Evolutionary conservation across 257 asterid species (phyloP).

Genomic region (Euphrasia confusa): DNA sequence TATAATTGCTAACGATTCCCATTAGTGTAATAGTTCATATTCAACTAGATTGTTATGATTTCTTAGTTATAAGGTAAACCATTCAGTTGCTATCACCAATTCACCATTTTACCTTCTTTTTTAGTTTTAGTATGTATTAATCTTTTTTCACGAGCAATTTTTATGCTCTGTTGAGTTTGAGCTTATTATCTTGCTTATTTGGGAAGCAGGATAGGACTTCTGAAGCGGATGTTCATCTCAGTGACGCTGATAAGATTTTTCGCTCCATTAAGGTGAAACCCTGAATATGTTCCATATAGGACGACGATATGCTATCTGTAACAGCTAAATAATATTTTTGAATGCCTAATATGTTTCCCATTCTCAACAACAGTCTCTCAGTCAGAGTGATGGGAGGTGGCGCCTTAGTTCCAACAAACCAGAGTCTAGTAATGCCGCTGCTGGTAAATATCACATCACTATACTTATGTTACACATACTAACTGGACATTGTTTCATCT

Average conservation of each 20-base stretch:
- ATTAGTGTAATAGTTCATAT: neutral
- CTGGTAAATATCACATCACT: conserved; percentile 46
- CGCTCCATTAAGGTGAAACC: conserved; percentile 70
- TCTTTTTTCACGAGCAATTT: neutral
- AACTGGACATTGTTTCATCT: conserved; percentile 8
- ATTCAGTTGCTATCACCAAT: neutral
- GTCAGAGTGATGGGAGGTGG: conserved; percentile 99
- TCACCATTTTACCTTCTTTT: neutral
- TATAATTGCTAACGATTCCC: neutral
- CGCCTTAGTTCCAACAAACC: conserved; percentile 78
- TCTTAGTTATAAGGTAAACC: conserved; percentile 9
- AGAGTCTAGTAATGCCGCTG: conserved; percentile 81
- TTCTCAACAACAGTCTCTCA: conserved; percentile 61
- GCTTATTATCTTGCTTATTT: conserved; percentile 18
- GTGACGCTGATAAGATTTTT: conserved; percentile 60
- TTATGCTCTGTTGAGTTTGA: conserved; percentile 10
- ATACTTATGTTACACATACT: conserved; percentile 13
- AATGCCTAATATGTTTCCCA: conserved; percentile 24
- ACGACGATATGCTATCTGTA: conserved; percentile 16
- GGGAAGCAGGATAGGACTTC: conserved; percentile 62
- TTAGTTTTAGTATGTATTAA: neutral
- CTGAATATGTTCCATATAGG: conserved; percentile 18
- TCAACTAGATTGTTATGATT: conserved; percentile 1
- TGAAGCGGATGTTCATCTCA: conserved; percentile 56
- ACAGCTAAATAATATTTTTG: neutral